phyloP scores from a whole-genome alignment of 192 early-diverging fungal species.

The Fimicolochytrium jonesii region DNA sequence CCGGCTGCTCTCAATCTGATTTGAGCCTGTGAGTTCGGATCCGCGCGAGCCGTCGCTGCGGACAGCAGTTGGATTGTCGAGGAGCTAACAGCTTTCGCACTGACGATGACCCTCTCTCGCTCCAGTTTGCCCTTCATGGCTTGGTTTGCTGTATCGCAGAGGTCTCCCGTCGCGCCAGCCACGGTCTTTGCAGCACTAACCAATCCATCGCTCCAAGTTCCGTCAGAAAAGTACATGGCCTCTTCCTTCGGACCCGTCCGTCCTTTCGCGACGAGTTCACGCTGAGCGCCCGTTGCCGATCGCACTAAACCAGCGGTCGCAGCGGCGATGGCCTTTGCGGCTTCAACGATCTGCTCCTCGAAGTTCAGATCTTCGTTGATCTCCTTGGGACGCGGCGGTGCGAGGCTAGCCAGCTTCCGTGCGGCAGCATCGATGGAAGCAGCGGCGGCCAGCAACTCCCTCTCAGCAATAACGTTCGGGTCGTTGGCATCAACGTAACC shows the following conservation, averaged over 20 bases:
- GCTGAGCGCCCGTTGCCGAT: conserved; percentile 50
- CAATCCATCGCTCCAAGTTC: conserved; percentile 59
- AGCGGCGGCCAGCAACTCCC: conserved; percentile 52
- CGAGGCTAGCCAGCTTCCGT: conserved; percentile 43
- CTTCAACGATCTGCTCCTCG: conserved; percentile 53
- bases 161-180: conserved; percentile 38
- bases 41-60: conserved; percentile 39
- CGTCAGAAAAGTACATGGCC: conserved; percentile 49
- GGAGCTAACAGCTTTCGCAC: conserved; percentile 40
- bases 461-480: conserved; percentile 56
- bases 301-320: conserved; percentile 48
- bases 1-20: conserved; percentile 51
- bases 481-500: conserved; percentile 60
- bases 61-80: conserved; percentile 50
- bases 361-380: conserved; percentile 45
- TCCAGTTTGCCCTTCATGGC: conserved; percentile 38
- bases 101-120: conserved; percentile 48
- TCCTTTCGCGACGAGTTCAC: conserved; percentile 43
- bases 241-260: conserved; percentile 23
- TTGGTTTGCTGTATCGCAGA: conserved; percentile 52
- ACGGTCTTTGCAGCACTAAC: conserved; percentile 56
- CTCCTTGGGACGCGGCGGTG: conserved; percentile 17
- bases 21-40: conserved; percentile 39
- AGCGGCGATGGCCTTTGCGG: conserved; percentile 51
- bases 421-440: conserved; percentile 51